Base-by-base conservation (phyloP, 2,329 filamentous ascomycete genomes). In the Corynespora cassiicola region DNA sequence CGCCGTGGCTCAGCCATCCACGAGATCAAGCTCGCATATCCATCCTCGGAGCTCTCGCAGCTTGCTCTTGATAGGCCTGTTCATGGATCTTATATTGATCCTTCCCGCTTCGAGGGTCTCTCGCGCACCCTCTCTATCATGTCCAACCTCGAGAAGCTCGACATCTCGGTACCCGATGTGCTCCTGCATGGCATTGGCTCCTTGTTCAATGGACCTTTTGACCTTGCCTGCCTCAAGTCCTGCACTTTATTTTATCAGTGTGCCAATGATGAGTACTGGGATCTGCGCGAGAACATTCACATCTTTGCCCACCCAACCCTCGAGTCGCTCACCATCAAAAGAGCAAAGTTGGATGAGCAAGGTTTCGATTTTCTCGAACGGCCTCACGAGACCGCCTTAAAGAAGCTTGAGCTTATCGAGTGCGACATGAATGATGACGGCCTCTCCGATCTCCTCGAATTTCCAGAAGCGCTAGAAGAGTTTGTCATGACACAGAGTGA, bases 341-440 rank as follows among this genome's bases (percentile, higher is more conserved):
- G 61, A 35, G 61, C 61, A 7, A 61, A 54, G 31, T 37, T 64
- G 14, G 61, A 64, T 31, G 61, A 64, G 16, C 45, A 57, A 29
- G 58, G 58, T 2, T 64, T 64, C 29, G 52, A 64, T 29, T 56
- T 54, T 15, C 52, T 63, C 4, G 61, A 64, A 35, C 52, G 58
- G 10, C 61, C 61, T 10, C 58, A 63, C 18, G 42, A 54, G 16
- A 64, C 61, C 0, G 53, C 57, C 1, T 28, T 64, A 16, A 63
- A 61, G 32, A 51, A 47, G 14, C 42, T 64, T 11, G 48, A 54
- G 12, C 24, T 64, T 14, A 56, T 64, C 24, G 61, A 64, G 46
- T 64, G 61, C 47, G 61, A 64, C 33, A 61, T 64, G 22, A 63
- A 56, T 36, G 61, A 64, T 17, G 61, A 64, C 25, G 57, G 57